Conservation (phyloP, 768 basidiomycete species). For the Tephrocybe sp. region DNA sequence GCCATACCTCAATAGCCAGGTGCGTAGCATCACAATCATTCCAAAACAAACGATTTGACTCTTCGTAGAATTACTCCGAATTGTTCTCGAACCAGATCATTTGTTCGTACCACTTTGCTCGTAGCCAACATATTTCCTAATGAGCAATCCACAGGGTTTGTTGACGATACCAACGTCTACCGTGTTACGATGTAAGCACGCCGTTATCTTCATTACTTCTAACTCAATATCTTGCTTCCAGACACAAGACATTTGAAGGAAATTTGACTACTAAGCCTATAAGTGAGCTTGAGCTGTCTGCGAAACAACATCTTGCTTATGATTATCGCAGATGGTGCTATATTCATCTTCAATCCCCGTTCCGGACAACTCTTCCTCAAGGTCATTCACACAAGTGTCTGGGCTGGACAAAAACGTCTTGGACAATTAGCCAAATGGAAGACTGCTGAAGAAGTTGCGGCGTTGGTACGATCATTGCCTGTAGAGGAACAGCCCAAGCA, state of each 20-base stretch:
- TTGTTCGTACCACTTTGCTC: slow-evolving; percentile 42
- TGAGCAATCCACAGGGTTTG: slow-evolving; percentile 65
- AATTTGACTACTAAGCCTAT: slow-evolving; percentile 99
- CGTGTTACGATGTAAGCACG: slow-evolving; percentile 82
- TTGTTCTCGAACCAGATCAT: slow-evolving; percentile 98
- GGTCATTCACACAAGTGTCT: slow-evolving; percentile 99
- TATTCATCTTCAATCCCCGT: slow-evolving; percentile 99
- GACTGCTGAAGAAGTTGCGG: slow-evolving; percentile 99
- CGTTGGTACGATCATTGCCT: slow-evolving; percentile 94
- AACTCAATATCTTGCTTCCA: slow-evolving; percentile 21
- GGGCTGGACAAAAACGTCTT: slow-evolving; percentile 99
- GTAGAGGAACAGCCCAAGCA: slow-evolving; percentile 99
- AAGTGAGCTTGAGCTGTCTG: slow-evolving; percentile 48
- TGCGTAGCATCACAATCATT: slow-evolving; percentile 18
- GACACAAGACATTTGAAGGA: slow-evolving; percentile 99
- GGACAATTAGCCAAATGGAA: slow-evolving; percentile 99
- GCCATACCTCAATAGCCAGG: slow-evolving; percentile 97
- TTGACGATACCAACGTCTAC: slow-evolving; percentile 99
- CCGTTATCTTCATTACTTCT: background rate
- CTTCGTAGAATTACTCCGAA: slow-evolving; percentile 82
- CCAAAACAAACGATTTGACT: background rate
- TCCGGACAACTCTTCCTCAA: slow-evolving; percentile 98
- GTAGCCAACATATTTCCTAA: background rate
- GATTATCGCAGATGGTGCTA: slow-evolving; percentile 70
- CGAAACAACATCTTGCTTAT: slow-evolving; percentile 11